These are phyloP conservation scores for Ceratobasidium sp. DNA, from an alignment of 1,284 basidiomycete genomes.

Conservation along the genomic window DNA sequence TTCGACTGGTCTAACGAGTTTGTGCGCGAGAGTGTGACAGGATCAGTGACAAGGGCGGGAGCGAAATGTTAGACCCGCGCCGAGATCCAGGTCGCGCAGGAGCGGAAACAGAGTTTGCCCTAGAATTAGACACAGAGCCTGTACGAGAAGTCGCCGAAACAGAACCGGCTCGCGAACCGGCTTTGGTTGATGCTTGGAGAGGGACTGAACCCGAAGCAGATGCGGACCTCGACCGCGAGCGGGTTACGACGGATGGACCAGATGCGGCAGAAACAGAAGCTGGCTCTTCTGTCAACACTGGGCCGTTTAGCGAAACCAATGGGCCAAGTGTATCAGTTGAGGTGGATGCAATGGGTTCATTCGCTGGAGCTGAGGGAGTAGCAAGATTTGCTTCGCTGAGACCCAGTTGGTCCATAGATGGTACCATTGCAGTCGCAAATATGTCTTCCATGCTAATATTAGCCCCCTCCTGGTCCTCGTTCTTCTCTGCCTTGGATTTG, in stretches of 20 bases:
- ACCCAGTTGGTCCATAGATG: background rate
- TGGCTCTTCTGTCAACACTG: background rate
- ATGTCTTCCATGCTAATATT: slow-evolving; percentile 17
- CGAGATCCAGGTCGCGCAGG: background rate
- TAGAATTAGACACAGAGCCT: slow-evolving; percentile 1
- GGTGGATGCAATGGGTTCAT: background rate
- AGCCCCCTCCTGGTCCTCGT: background rate
- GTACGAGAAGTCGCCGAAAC: background rate
- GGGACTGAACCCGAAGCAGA: slow-evolving; percentile 1
- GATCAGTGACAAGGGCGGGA: slow-evolving; percentile 20
- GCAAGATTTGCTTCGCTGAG: background rate
- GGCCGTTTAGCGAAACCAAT: background rate
- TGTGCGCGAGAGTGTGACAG: background rate
- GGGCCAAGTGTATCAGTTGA: background rate
- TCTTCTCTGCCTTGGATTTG: background rate
- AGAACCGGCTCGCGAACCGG: background rate
- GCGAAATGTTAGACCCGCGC: slow-evolving; percentile 14
- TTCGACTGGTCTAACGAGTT: slow-evolving; percentile 13
- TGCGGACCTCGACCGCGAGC: slow-evolving; percentile 28
- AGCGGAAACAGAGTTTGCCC: slow-evolving; percentile 18
- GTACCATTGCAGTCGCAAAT: background rate
- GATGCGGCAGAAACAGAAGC: background rate
- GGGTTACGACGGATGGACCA: background rate
- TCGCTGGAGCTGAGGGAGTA: no score
- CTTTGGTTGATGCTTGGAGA: background rate